Base-by-base conservation (phyloP, 352 stramenopile species). In the Pythium sukuiense region DNA sequence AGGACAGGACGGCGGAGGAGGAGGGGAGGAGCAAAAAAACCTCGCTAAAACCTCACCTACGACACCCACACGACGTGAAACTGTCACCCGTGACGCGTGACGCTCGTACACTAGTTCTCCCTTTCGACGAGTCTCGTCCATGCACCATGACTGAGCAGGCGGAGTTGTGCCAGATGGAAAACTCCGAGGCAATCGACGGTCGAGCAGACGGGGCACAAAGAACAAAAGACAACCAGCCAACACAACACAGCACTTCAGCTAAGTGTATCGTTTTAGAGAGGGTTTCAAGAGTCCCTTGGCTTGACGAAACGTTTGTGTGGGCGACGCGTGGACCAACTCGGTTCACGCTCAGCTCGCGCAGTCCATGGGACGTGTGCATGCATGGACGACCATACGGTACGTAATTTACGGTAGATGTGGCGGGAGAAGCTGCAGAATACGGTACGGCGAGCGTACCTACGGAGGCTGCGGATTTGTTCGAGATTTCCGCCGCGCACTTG, bases 61-160 rank as follows among this genome's bases (percentile, higher is more conserved):
- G 50, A 61, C 50, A 30, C 37, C 30, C 35, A 48, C 54, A 61
- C 55, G 63, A 52, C 49, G 26, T 46, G 61, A 69, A 73, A 80
- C 67, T 69, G 69, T 74, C 48, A 53, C 75, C 67, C 79, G 77
- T 91, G 83, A 89, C 65, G 80, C 79, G 83, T 91, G 82, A 90
- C 80, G 70, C 72, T 87, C 80, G 73, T 55, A 90, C 81, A 70
- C 26, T 29, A 61, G 29, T 49, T 64, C 59, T 65, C 58, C 57
- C 58, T 62, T 66, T 63, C 57, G 65, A 26, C 55, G 48, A 48
- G n/a, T 37, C 58, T 58, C 54, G 64, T 39, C 63, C 55, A 60
- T 69, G 63, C 50, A 62, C 56, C 27, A 30, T 70, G 61, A 63
- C 61, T 62, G 52, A 53, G 46, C 46, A 53, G 46, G 46, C 46